Evolutionary conservation across 805 yeast genomes (phyloP).

Genomic region (Saccharomycopsis fermentans): DNA sequence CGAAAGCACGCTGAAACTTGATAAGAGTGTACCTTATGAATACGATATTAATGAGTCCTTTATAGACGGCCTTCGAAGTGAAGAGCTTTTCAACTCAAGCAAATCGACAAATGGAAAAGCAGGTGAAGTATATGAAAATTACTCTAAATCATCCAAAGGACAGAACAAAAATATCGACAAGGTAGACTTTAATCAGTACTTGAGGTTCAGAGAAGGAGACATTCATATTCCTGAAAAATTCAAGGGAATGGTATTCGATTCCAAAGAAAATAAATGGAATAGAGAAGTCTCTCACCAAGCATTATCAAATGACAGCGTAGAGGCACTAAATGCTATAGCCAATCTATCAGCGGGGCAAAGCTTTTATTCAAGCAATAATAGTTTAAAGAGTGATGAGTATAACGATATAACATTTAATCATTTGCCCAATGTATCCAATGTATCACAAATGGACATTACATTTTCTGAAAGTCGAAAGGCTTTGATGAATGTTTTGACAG

Average conservation of each 20-base stretch:
- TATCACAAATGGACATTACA: slow-evolving; percentile 35
- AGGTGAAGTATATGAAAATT: not conserved
- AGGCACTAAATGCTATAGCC: slow-evolving; percentile 17
- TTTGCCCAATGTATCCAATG: slow-evolving; percentile 28
- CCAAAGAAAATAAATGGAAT: slow-evolving; percentile 9
- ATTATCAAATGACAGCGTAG: slow-evolving; percentile 3
- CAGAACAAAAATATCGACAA: not conserved
- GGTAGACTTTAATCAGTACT: slow-evolving; percentile 12
- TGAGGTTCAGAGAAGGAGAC: slow-evolving; percentile 16
- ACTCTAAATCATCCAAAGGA: not conserved
- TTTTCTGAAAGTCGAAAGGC: slow-evolving; percentile 35
- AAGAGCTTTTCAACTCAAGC: not conserved
- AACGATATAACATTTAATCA: slow-evolving; percentile 15
- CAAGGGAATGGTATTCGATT: slow-evolving; percentile 19
- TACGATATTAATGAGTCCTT: slow-evolving; percentile 18
- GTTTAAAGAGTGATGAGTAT: not conserved
- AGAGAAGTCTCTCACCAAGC: not conserved
- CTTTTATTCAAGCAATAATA: not conserved
- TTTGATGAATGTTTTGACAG: slow-evolving; percentile 34
- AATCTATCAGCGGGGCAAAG: slow-evolving; percentile 8
- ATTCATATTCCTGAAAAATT: slow-evolving; percentile 13
- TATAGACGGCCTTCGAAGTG: slow-evolving; percentile 12
- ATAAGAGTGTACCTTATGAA: not conserved
- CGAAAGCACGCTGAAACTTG: not conserved
- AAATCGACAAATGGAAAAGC: not conserved